Percentiles rank a stretch among this genome's conserved stretches.
These are phyloP conservation scores for Mrakia hoshinonis DNA, from an alignment of 768 basidiomycete genomes.

Conservation along the genomic window DNA sequence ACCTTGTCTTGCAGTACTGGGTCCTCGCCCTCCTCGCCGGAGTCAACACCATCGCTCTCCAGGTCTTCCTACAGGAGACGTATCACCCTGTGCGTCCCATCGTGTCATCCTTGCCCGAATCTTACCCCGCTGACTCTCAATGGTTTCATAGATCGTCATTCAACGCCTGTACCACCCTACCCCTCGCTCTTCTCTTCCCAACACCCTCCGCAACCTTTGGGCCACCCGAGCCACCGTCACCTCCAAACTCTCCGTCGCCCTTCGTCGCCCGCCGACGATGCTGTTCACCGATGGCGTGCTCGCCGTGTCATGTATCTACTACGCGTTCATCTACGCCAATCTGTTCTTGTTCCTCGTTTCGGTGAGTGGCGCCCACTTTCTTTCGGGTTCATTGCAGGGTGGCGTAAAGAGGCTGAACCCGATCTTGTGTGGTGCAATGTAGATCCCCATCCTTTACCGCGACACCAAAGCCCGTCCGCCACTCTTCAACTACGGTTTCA, in stretches of 20 bases:
- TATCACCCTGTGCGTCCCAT: not conserved
- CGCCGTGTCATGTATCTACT: not conserved
- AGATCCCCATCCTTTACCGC: constrained; percentile 2
- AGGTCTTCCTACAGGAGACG: not conserved
- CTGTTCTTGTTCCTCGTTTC: not conserved
- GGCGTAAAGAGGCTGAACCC: no score
- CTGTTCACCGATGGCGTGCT: not conserved
- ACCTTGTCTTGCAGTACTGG: not conserved
- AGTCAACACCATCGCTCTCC: not conserved
- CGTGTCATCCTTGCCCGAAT: not conserved
- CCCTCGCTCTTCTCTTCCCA: not conserved
- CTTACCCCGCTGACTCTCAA: not conserved
- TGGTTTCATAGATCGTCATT: not conserved
- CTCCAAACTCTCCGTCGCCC: not conserved
- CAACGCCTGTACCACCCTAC: not conserved
- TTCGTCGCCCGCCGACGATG: not conserved
- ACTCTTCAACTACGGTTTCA: not conserved
- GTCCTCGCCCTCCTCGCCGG: not conserved
- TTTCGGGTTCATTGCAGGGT: no score
- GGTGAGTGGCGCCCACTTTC: no score
- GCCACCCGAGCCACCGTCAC: not conserved
- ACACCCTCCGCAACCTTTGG: not conserved
- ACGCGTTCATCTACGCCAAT: not conserved
- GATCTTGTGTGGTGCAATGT: not conserved
- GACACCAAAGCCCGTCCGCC: not conserved